A percentile compares a stretch with the other conserved stretches of the same genome.
Evolutionary conservation across 805 yeast genomes (phyloP).

Genomic region (Naumovozyma castellii): DNA sequence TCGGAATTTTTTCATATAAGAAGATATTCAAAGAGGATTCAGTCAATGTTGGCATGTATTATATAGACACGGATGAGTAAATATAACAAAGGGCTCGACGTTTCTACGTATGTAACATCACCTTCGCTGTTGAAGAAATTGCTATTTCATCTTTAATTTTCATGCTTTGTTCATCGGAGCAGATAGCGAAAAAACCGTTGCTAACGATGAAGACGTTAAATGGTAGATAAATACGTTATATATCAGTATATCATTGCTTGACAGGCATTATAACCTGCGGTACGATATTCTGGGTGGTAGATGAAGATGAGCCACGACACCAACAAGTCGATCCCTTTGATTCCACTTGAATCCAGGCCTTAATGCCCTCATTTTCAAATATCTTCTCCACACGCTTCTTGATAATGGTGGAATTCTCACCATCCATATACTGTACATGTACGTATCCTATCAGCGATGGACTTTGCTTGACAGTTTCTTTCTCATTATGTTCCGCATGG

Average conservation of each 20-base stretch:
- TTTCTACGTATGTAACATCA: too few relatives aligned
- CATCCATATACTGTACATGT: conserved; percentile 63
- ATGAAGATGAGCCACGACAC: conserved; percentile 39
- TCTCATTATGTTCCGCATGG: conserved; percentile 29
- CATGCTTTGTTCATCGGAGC: too few relatives aligned
- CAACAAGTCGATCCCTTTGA: conserved; percentile 55
- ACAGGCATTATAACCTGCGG: background rate
- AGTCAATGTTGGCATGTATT: background rate
- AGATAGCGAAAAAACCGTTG: background rate
- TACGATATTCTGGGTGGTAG: background rate
- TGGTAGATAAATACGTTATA: too few relatives aligned
- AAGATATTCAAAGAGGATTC: background rate
- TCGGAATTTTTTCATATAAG: background rate
- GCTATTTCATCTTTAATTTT: too few relatives aligned
- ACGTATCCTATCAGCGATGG: conserved; percentile 55
- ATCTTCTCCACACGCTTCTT: conserved; percentile 51
- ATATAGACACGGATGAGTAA: background rate
- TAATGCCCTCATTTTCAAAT: conserved; percentile 41
- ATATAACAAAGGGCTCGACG: background rate
- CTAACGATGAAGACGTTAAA: background rate
- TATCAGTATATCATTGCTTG: too few relatives aligned
- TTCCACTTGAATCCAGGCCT: conserved; percentile 59
- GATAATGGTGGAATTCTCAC: conserved; percentile 54
- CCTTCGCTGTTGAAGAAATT: too few relatives aligned
- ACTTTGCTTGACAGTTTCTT: conserved; percentile 22